These are phyloP conservation scores for Aspergillus phoenicis DNA, from an alignment of 2,329 filamentous ascomycete genomes.

Conservation along the genomic window DNA sequence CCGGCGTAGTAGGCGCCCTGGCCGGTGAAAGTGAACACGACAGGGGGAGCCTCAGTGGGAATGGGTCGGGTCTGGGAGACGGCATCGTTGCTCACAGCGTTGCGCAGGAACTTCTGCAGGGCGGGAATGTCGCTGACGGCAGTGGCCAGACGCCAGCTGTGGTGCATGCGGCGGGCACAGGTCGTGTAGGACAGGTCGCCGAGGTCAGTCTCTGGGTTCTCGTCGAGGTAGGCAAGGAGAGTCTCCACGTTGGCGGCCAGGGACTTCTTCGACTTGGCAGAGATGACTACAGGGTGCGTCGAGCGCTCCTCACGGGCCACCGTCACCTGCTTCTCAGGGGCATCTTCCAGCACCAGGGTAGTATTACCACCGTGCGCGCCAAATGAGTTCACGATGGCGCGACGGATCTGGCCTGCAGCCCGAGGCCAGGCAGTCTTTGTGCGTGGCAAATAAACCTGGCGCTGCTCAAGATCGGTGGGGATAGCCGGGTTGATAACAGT, in stretches of 20 bases:
- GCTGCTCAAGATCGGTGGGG: constrained; percentile 31
- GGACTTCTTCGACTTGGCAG: too few relatives aligned
- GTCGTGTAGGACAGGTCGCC: constrained; percentile 65
- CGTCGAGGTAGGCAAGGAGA: constrained; percentile 51
- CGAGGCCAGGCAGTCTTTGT: neutral
- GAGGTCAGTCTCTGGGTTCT: constrained; percentile 29
- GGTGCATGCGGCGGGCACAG: constrained; percentile 56
- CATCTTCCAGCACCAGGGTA: constrained; percentile 63
- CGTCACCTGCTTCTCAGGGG: constrained; percentile 20
- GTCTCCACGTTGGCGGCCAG: constrained; percentile 47
- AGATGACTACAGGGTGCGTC: constrained; percentile 57
- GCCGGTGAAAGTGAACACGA: constrained; percentile 17
- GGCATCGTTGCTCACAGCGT: constrained; percentile 1
- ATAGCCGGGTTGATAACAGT: constrained; percentile 37
- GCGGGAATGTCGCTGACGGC: constrained; percentile 1
- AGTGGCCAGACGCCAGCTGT: constrained; percentile 16
- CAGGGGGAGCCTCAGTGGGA: constrained; percentile 42
- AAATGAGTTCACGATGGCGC: constrained; percentile 63
- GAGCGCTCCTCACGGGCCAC: constrained; percentile 55
- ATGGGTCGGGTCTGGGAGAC: constrained; percentile 35
- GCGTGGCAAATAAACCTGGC: constrained; percentile 38
- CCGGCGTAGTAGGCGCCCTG: constrained; percentile 14
- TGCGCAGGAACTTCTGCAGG: constrained; percentile 9
- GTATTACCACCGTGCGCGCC: constrained; percentile 72
- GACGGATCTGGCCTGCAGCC: too few relatives aligned